Evolutionary conservation across 257 asterid genomes (phyloP).

Genomic region (Nicotiana benthamiana): DNA sequence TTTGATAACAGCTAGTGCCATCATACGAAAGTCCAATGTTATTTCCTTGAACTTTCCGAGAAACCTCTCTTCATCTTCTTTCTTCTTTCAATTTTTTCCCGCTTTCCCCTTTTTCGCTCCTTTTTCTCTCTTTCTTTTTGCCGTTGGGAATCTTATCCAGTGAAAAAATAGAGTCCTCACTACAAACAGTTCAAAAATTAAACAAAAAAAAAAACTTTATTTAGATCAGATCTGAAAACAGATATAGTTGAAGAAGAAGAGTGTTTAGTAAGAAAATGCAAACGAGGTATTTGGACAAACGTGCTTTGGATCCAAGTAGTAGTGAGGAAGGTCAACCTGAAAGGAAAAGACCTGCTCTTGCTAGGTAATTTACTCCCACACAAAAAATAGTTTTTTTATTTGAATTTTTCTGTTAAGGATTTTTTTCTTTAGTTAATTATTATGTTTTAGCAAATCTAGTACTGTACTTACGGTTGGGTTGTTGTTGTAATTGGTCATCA

Average conservation of each 20-base stretch:
- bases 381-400: neutral
- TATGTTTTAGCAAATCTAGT: neutral
- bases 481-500: neutral
- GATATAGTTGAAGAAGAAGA: neutral
- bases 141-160: slow-evolving; percentile 26
- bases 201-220: slow-evolving; percentile 6
- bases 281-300: slow-evolving; percentile 56
- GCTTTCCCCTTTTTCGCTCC: slow-evolving; percentile 24
- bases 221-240: slow-evolving; percentile 41
- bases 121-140: neutral
- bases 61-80: slow-evolving; percentile 41
- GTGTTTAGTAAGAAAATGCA: slow-evolving; percentile 38
- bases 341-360: slow-evolving; percentile 96
- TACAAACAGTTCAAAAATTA: neutral
- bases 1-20: neutral
- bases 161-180: neutral
- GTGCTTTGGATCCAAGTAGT: slow-evolving; percentile 54
- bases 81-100: slow-evolving; percentile 67
- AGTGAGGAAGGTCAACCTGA: slow-evolving; percentile 73
- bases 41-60: slow-evolving; percentile 36
- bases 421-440: neutral
- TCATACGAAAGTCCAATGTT: slow-evolving; percentile 17
- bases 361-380: slow-evolving; percentile 42
- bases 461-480: neutral
- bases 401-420: neutral